Evolutionary conservation across 257 asterid genomes (phyloP).

Genomic region (Nicotiana attenuata): DNA sequence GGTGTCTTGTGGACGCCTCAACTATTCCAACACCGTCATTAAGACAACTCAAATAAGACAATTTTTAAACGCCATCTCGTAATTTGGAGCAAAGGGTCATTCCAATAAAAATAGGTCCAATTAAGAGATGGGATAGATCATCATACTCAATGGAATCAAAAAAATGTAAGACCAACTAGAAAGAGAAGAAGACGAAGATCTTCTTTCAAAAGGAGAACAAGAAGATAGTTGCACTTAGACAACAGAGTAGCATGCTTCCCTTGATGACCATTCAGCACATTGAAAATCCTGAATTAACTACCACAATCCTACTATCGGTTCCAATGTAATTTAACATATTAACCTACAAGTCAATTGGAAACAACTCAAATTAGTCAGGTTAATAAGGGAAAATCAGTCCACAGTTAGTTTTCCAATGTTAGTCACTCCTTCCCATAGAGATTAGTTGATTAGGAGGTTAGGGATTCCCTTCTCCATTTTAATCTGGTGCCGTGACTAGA

Average conservation of each 20-base stretch:
- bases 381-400: not conserved
- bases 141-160: not conserved
- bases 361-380: not conserved
- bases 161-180: not conserved
- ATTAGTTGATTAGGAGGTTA: not conserved
- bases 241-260: not conserved
- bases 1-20: not conserved
- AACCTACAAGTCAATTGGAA: not conserved
- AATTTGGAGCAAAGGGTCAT: not conserved
- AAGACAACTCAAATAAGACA: not conserved
- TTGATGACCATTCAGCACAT: not conserved
- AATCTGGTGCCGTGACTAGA: not conserved
- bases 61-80: not conserved
- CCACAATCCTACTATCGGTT: not conserved
- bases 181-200: not conserved
- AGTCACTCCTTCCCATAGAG: not conserved
- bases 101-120: not conserved
- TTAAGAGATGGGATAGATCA: not conserved
- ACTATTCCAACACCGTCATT: not conserved
- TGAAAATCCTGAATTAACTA: not conserved
- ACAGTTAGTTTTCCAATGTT: not conserved
- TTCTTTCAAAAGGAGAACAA: not conserved
- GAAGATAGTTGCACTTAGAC: not conserved
- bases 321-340: not conserved
- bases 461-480: not conserved